Evolutionary conservation across 108 stramenopile genomes (phyloP), one percentile per base, ranked within the genome.

Genomic region (Nannochloropsis granulata): DNA sequence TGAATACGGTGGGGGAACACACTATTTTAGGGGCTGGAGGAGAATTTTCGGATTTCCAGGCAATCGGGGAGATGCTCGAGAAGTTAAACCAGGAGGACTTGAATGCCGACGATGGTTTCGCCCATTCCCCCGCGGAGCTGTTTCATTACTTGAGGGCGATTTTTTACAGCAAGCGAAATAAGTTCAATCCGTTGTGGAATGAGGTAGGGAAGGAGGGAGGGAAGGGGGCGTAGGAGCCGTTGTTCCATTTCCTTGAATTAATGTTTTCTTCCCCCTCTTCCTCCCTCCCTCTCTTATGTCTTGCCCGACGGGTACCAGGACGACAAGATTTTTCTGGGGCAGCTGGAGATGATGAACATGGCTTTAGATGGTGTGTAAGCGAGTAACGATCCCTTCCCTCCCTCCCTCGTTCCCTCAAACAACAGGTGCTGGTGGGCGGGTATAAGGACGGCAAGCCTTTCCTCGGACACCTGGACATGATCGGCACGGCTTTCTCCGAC

Each of bases 151-250:
- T 98, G 23, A 89, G 98, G 12, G 94, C 96, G 43, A 94, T 98
- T 80, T 92, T 98, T 93, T 98, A 98, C 94, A 92, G 24, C 10
- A 79, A 83, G 42, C 88, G 92, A 23, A 91, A 94, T 85, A 96
- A 96, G 84, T 93, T 96, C 91, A 96, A 99, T 91, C 98, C 98
- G n/a, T 92, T 95, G 78, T 99, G 98, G 98, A 99, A 98, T 90
- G 93, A 95, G 84, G 82, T 99, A 71, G n/a, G 56, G 56, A n/a
- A 34, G 34, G 34, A 34, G 34, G 34, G 34, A 34, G 13, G 86
- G 80, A 21, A 84, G 56, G 42, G 89, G 84, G 25, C 79, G 2
- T 19, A 71, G 3, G 2, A 23, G 71, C 71, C 71, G 2, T 19
- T 0, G 1, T 78, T 78, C 2, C 7, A 78, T 23, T 23, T 78